Evolutionary conservation across 2,329 filamentous ascomycete species (phyloP).

Genomic region (Chaetomium sp.): DNA sequence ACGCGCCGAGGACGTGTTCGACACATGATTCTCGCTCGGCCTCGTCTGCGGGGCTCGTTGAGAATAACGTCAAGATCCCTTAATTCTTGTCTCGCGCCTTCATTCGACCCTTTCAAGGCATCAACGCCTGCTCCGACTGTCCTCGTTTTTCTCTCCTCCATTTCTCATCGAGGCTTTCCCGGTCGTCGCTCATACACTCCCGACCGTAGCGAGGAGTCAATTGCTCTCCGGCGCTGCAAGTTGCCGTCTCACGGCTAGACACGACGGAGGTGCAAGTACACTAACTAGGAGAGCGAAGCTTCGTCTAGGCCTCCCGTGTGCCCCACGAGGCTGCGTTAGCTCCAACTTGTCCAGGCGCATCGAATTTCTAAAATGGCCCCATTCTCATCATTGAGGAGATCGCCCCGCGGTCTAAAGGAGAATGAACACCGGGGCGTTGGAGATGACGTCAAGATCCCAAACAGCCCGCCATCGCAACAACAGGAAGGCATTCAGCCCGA

Average conservation of each 20-base stretch:
- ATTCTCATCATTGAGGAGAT: slow-evolving; percentile 28
- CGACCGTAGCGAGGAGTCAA: no score
- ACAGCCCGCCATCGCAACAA: neutral
- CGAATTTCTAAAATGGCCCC: slow-evolving; percentile 27
- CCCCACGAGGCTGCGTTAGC: slow-evolving; percentile 7
- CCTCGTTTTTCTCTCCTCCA: no score
- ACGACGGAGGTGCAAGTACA: neutral
- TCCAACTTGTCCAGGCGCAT: slow-evolving; percentile 5
- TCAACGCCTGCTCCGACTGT: no score
- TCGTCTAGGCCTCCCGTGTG: neutral
- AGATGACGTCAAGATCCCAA: slow-evolving; percentile 17
- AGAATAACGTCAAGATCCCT: no score
- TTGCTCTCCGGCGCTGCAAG: neutral
- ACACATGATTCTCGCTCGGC: neutral
- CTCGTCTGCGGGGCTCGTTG: neutral
- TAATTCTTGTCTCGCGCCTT: no score
- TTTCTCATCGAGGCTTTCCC: no score
- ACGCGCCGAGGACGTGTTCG: slow-evolving; percentile 15
- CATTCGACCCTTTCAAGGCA: no score
- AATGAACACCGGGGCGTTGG: slow-evolving; percentile 6
- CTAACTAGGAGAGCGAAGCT: no score
- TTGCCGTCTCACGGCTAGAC: neutral
- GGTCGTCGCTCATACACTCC: no score
- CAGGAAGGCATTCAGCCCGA: slow-evolving; percentile 9
- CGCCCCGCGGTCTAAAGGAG: slow-evolving; percentile 20